These are phyloP conservation scores for Peronospora destructor DNA, from an alignment of 352 stramenopile species.

Conservation along the genomic window DNA sequence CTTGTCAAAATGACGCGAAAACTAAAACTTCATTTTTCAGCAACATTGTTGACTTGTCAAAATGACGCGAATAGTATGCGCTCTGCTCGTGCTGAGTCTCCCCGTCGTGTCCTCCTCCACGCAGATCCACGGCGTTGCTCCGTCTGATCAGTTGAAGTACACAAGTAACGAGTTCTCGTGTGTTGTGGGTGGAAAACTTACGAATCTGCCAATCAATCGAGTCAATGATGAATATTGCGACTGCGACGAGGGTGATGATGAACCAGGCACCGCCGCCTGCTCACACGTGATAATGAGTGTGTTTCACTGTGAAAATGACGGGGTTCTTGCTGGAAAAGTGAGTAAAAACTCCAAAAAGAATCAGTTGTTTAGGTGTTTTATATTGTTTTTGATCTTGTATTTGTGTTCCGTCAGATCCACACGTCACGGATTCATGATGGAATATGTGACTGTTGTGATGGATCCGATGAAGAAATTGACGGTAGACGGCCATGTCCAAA, in stretches of 20 bases:
- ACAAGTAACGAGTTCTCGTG: slow-evolving; percentile 25
- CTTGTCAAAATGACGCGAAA: slow-evolving; percentile 11
- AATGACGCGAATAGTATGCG: slow-evolving; percentile 10
- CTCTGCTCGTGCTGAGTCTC: slow-evolving; percentile 8
- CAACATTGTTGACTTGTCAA: slow-evolving; percentile 9
- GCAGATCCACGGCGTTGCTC: slow-evolving; percentile 42
- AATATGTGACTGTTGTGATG: slow-evolving; percentile 97
- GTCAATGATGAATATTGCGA: slow-evolving; percentile 94
- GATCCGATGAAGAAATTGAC: slow-evolving; percentile 79
- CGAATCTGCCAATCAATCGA: slow-evolving; percentile 28
- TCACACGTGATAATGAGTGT: slow-evolving; percentile 42
- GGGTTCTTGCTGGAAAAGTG: slow-evolving; percentile 54
- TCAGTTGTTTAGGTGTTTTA: neutral
- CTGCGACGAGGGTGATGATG: slow-evolving; percentile 85
- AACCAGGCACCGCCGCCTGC: slow-evolving; percentile 80
- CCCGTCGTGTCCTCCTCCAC: neutral
- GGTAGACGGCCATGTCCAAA: slow-evolving; percentile 29
- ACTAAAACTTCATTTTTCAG: neutral
- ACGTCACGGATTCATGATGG: slow-evolving; percentile 88
- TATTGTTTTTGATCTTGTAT: neutral
- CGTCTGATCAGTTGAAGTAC: slow-evolving; percentile 26
- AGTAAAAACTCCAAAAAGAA: slow-evolving; percentile 1
- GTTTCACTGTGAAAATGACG: slow-evolving; percentile 74
- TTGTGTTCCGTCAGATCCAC: slow-evolving; percentile 38
- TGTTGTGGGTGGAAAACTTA: slow-evolving; percentile 23